Evolutionary conservation across 169 alveolate species (phyloP), one percentile per base, ranked within the genome.

Genomic region (Theileria orientalis): DNA sequence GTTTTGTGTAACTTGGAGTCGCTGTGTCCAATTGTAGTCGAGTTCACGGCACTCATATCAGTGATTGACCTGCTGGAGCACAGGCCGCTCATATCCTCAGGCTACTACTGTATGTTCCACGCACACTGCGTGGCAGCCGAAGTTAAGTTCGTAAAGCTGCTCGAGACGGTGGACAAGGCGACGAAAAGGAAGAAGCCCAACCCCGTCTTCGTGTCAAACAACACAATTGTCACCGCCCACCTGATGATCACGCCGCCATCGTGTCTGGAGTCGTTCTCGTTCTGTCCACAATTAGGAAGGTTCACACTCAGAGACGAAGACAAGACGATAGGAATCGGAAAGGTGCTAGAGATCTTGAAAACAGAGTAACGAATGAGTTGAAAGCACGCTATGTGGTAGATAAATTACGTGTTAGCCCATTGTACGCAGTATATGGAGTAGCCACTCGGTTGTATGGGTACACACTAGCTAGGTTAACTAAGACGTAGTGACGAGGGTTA

Each of bases 221-320:
- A 78, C 72, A 87, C 88, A 76, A 94, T 88, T 86, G 90, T 86
- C 69, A 93, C 92, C 52, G 96, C 83, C 56, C 95, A 47, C 63
- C 76, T 70, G 90, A 87, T 82, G 89, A 78, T 94, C 49, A 76
- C 91, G 11, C 76, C 93, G 37, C 94, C 97, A 16, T 85, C 94
- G 33, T 94, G 98, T 61, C 68, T 96, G 74, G 99, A 96, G 78
- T 93, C 91, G 49, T 97, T 90, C 83, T 92, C 86, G 46, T 83
- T 63, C 27, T 72, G 96, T 32, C 93, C 95, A 33, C 97, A 95
- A 71, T 79, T 97, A 37, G 99, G 99, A 9, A 88, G 99, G 69
- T 96, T 97, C 90, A 96, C 99, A 19, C 90, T 97, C 54, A 88
- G 99, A 49, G 99, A 95, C 46, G 98, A 96, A 79, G 99, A 97